Evolutionary conservation across 2,329 filamentous ascomycete species (phyloP).

Genomic region (Aspergillus chevalieri): DNA sequence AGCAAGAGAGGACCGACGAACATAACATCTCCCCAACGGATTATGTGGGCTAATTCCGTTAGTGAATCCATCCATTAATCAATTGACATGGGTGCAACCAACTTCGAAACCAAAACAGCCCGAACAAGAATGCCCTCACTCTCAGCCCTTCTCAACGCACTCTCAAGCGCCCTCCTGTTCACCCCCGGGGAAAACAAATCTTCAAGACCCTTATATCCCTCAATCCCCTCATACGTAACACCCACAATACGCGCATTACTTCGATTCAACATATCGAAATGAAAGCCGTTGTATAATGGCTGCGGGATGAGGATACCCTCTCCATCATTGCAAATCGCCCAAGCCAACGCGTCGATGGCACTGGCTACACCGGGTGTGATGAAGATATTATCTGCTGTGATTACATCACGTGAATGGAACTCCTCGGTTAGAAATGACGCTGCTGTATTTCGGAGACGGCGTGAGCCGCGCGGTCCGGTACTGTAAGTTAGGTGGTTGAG

Average conservation of each 20-base stretch:
- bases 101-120: not conserved
- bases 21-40: slow-evolving; percentile 27
- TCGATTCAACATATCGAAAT: slow-evolving; percentile 12
- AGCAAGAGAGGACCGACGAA: slow-evolving; percentile 1
- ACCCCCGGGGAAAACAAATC: slow-evolving; percentile 1
- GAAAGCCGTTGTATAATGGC: slow-evolving; percentile 25
- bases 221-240: slow-evolving; percentile 5
- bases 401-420: slow-evolving; percentile 9
- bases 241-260: slow-evolving; percentile 5
- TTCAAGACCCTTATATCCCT: slow-evolving; percentile 1
- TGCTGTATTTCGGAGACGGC: slow-evolving; percentile 15
- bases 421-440: slow-evolving; percentile 17
- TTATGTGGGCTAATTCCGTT: slow-evolving; percentile 23
- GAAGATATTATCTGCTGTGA: slow-evolving; percentile 17
- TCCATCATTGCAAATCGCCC: slow-evolving; percentile 20
- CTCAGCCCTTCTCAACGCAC: not conserved
- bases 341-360: slow-evolving; percentile 19
- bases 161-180: slow-evolving; percentile 1
- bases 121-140: not conserved
- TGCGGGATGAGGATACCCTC: slow-evolving; percentile 25
- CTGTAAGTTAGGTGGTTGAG: slow-evolving; percentile 21
- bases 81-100: not conserved
- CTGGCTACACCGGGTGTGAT: slow-evolving; percentile 20
- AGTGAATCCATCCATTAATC: too few relatives aligned
- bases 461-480: slow-evolving; percentile 20